Conservation (phyloP, 2,329 filamentous ascomycete species). For the Cyclaneusma minus region DNA sequence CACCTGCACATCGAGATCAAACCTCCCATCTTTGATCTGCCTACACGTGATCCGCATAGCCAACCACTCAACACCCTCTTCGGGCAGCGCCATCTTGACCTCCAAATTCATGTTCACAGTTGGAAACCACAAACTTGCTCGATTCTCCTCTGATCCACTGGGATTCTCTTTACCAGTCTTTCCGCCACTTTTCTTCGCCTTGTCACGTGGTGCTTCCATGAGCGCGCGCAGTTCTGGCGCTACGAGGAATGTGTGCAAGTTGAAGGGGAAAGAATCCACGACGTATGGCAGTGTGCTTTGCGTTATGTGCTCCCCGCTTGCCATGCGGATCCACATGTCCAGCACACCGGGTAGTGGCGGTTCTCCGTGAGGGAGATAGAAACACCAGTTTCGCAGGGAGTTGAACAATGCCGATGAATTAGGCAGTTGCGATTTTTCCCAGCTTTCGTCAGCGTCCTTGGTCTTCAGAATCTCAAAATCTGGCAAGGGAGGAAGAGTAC, state of each 20-base stretch:
- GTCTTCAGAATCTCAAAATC: constrained; percentile 23
- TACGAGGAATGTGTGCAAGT: constrained; percentile 36
- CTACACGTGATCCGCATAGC: constrained; percentile 47
- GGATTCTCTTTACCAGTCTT: no score
- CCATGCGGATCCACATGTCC: constrained; percentile 50
- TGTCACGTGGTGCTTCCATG: no score
- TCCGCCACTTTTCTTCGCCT: no score
- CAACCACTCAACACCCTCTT: constrained; percentile 52
- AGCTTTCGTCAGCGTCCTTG: constrained; percentile 25
- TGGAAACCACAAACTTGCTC: constrained; percentile 50
- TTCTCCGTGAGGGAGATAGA: constrained; percentile 30
- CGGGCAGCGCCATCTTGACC: constrained; percentile 52
- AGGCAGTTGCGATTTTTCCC: no score
- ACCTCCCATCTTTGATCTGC: constrained; percentile 48
- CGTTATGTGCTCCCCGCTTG: constrained; percentile 41
- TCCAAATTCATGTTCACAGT: constrained; percentile 60
- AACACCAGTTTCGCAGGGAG: constrained; percentile 32
- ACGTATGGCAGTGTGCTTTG: constrained; percentile 46
- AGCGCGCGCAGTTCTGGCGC: no score
- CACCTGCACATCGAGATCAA: constrained; percentile 54
- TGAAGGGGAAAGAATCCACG: constrained; percentile 50
- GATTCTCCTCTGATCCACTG: constrained; percentile 48
- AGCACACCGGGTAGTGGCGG: constrained; percentile 23
- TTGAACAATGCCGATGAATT: no score
- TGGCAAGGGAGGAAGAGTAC: constrained; percentile 14